These are phyloP conservation scores for Nakazawaea populi DNA, from an alignment of 805 yeast species.

Conservation along the genomic window DNA sequence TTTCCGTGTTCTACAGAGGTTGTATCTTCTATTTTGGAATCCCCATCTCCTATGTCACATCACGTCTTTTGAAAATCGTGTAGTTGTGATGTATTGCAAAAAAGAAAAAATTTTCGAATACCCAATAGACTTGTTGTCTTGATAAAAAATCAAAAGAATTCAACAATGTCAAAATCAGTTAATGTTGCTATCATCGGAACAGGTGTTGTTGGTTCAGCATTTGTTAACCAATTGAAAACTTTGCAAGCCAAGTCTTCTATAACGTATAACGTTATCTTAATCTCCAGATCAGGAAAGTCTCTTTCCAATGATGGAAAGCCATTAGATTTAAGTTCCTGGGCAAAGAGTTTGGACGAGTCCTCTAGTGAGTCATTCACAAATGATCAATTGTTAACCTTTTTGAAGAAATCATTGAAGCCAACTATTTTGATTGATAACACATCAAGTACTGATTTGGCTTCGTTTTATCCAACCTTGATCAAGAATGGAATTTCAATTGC, in stretches of 20 bases:
- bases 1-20: no score
- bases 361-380: slow-evolving; percentile 45
- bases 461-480: slow-evolving; percentile 69
- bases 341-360: slow-evolving; percentile 38
- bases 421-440: slow-evolving; percentile 92
- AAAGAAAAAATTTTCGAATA: no score
- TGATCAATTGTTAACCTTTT: slow-evolving; percentile 53
- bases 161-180: slow-evolving; percentile 43
- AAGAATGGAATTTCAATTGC: slow-evolving; percentile 84
- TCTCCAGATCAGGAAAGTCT: slow-evolving; percentile 72
- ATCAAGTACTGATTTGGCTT: slow-evolving; percentile 73
- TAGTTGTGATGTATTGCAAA: no score
- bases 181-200: slow-evolving; percentile 76
- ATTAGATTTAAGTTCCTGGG: slow-evolving; percentile 58
- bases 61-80: no score
- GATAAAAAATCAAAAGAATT: no score
- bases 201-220: slow-evolving; percentile 94
- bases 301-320: slow-evolving; percentile 68
- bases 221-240: slow-evolving; percentile 70
- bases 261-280: slow-evolving; percentile 68
- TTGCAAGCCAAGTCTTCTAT: slow-evolving; percentile 46
- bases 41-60: no score
- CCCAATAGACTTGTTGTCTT: no score
- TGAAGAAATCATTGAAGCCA: slow-evolving; percentile 65
- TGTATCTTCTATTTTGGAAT: no score